phyloP scores from a whole-genome alignment of 192 early-diverging fungal genomes.

The Coemansia sp. region DNA sequence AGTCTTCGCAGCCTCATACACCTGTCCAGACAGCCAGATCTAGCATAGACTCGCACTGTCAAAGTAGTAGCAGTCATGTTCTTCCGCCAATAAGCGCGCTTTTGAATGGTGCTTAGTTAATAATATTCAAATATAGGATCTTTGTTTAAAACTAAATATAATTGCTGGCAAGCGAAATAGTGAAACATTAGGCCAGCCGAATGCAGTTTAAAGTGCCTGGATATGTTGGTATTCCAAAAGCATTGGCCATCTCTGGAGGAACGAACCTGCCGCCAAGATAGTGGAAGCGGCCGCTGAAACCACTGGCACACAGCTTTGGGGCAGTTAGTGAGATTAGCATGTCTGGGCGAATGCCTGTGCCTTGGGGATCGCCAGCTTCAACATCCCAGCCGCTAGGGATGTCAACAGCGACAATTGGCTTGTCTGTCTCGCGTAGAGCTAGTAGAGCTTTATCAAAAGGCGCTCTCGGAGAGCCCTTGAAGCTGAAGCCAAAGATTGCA shows the following conservation, averaged over 20 bases:
- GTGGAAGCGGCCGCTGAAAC: slow-evolving; percentile 71
- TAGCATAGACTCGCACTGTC: slow-evolving; percentile 11
- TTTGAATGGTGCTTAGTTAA: slow-evolving; percentile 17
- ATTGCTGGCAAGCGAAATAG: background rate
- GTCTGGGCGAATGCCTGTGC: slow-evolving; percentile 63
- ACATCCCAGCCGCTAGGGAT: slow-evolving; percentile 97
- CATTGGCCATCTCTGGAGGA: slow-evolving; percentile 65
- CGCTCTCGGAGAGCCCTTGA: slow-evolving; percentile 70
- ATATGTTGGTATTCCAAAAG: slow-evolving; percentile 71
- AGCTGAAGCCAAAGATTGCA: slow-evolving; percentile 92
- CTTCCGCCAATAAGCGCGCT: slow-evolving; percentile 47
- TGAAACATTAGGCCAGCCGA: slow-evolving; percentile 18
- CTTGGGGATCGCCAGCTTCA: slow-evolving; percentile 61
- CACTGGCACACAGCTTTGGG: slow-evolving; percentile 76
- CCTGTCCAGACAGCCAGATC: slow-evolving; percentile 11
- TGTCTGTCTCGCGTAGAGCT: slow-evolving; percentile 8
- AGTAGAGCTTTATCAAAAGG: slow-evolving; percentile 60
- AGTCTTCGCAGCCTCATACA: slow-evolving; percentile 32
- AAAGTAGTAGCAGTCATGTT: slow-evolving; percentile 10
- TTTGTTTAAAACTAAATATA: background rate
- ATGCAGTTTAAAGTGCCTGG: slow-evolving; percentile 73
- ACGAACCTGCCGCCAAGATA: slow-evolving; percentile 92
- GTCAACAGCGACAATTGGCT: slow-evolving; percentile 75
- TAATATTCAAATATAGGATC: background rate
- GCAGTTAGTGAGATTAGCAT: slow-evolving; percentile 90